phyloP scores from a whole-genome alignment of 2,329 filamentous ascomycete genomes.

The Talaromyces sp. region DNA sequence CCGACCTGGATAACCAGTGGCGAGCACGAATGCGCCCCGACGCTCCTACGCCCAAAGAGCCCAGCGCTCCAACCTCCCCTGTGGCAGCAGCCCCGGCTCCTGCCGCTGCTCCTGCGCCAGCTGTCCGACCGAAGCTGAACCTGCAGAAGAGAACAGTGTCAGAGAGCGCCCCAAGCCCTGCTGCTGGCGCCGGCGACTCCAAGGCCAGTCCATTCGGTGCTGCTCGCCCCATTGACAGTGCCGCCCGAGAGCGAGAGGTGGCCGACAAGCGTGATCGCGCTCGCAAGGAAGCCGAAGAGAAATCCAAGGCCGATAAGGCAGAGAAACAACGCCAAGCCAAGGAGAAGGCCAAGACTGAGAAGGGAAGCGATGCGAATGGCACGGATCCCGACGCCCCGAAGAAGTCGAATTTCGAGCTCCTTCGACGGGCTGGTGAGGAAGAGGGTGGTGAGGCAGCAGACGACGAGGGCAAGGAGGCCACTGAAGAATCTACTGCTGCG shows the following conservation, averaged over 20 bases:
- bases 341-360: conserved; percentile 35
- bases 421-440: conserved; percentile 45
- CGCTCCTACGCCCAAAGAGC: conserved; percentile 56
- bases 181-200: conserved; percentile 47
- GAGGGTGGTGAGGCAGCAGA: conserved; percentile 47
- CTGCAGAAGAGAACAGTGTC: conserved; percentile 87
- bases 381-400: conserved; percentile 36
- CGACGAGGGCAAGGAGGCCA: conserved; percentile 46
- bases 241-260: conserved; percentile 79
- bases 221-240: conserved; percentile 89
- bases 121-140: conserved; percentile 74
- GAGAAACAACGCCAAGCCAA: conserved; percentile 54
- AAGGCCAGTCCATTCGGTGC: conserved; percentile 94
- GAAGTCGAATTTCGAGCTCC: conserved; percentile 51
- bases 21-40: conserved; percentile 88
- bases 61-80: conserved; percentile 70
- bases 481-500: conserved; percentile 47
- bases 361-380: conserved; percentile 33
- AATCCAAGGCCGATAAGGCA: conserved; percentile 70
- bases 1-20: conserved; percentile 93
- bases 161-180: conserved; percentile 53
- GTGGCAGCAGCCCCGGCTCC: conserved; percentile 51
- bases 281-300: conserved; percentile 84
- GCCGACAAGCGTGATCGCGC: conserved; percentile 82
- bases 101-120: conserved; percentile 50